These are phyloP conservation scores for Closterium sp. DNA, from an alignment of 139 green algal genomes.

Conservation along the genomic window DNA sequence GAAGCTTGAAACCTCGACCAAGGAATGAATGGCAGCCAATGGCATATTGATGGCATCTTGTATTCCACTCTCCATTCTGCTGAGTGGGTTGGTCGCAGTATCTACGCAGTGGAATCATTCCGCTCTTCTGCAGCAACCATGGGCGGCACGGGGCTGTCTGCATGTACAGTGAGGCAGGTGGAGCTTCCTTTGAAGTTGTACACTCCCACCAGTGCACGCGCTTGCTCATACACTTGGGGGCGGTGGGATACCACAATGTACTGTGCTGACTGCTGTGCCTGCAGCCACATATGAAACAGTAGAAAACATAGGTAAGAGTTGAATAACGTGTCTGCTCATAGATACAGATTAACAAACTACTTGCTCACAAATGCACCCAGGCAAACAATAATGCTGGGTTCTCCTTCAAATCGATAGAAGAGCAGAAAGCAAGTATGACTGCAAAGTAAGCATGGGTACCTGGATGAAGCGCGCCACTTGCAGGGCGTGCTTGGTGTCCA, in stretches of 20 bases:
- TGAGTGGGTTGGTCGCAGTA: not conserved
- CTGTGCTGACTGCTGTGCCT: constrained; percentile 56
- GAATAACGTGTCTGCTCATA: too few relatives aligned
- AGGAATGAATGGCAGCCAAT: not conserved
- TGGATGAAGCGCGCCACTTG: constrained; percentile 65
- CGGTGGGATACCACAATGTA: constrained; percentile 77
- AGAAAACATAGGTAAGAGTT: too few relatives aligned
- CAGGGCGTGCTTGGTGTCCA: constrained; percentile 65
- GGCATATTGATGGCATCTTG: not conserved
- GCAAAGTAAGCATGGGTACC: not conserved
- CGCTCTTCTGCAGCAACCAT: not conserved
- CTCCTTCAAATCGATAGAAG: too few relatives aligned
- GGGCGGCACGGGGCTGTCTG: not conserved
- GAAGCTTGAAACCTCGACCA: too few relatives aligned
- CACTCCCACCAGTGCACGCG: constrained; percentile 64
- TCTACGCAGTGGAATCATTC: not conserved
- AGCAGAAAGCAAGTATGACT: too few relatives aligned
- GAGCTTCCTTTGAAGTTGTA: constrained; percentile 55
- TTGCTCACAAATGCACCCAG: too few relatives aligned
- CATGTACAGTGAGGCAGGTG: constrained; percentile 47
- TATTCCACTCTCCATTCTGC: not conserved
- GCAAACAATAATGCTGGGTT: too few relatives aligned
- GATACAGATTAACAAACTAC: too few relatives aligned
- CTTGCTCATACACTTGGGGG: constrained; percentile 71
- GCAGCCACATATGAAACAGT: not conserved